Percentiles rank a stretch among this genome's conserved stretches.
phyloP scores from a whole-genome alignment of 768 basidiomycete species.

The Suillus plorans region DNA sequence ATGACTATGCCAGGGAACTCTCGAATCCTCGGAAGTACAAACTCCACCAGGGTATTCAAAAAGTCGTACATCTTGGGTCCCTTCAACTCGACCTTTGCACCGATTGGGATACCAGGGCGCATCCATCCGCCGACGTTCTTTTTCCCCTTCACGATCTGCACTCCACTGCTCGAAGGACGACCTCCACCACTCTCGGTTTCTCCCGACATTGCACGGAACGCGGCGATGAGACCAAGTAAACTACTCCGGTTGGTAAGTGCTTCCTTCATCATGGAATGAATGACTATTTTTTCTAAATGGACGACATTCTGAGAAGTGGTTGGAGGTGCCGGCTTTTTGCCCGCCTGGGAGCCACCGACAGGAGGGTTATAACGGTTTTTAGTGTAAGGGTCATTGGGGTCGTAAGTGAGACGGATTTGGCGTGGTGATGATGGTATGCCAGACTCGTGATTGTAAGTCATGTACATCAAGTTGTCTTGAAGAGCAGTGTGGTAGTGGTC shows the following conservation, averaged over 20 bases:
- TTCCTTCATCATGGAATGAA: slow-evolving; percentile 87
- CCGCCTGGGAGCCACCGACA: slow-evolving; percentile 66
- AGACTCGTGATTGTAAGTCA: slow-evolving; percentile 82
- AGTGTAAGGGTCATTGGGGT: slow-evolving; percentile 80
- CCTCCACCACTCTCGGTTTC: slow-evolving; percentile 77
- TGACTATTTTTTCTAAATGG: slow-evolving; percentile 75
- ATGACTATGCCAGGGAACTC: slow-evolving; percentile 86
- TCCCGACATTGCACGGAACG: slow-evolving; percentile 83
- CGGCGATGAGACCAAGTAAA: slow-evolving; percentile 84
- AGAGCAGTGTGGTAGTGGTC: slow-evolving; percentile 86
- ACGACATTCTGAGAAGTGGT: slow-evolving; percentile 70
- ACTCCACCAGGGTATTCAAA: slow-evolving; percentile 82
- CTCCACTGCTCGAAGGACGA: slow-evolving; percentile 64
- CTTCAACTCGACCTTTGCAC: slow-evolving; percentile 87
- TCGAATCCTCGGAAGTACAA: slow-evolving; percentile 90
- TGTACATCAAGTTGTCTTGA: slow-evolving; percentile 89
- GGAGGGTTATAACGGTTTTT: slow-evolving; percentile 75
- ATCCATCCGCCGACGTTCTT: slow-evolving; percentile 82
- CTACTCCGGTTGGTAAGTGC: slow-evolving; percentile 67
- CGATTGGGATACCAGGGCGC: slow-evolving; percentile 76
- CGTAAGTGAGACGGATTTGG: slow-evolving; percentile 64
- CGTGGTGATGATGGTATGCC: slow-evolving; percentile 52
- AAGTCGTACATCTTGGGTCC: slow-evolving; percentile 97
- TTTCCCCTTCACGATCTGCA: slow-evolving; percentile 72
- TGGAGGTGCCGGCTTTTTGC: slow-evolving; percentile 66